Percentiles rank a stretch among this genome's conserved stretches.
Conservation (phyloP, 2,329 filamentous ascomycete species). For the Westerdykella aurantiaca region DNA sequence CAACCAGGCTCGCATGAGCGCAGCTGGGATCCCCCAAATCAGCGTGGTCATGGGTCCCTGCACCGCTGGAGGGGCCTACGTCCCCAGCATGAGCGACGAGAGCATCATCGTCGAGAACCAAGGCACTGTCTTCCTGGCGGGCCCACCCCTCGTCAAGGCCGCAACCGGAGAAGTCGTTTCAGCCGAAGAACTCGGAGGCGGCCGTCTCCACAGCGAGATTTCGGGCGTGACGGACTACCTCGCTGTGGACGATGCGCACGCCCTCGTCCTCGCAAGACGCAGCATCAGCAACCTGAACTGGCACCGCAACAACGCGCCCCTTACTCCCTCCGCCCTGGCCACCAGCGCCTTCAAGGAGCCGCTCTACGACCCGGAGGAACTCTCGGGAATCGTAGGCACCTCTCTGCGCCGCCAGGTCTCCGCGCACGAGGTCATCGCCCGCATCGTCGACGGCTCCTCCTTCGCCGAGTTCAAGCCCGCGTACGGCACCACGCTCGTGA, state of each 20-base stretch:
- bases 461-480: constrained; percentile 93
- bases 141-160: constrained; percentile 89
- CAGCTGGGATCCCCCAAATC: constrained; percentile 83
- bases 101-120: constrained; percentile 93
- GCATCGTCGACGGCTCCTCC: constrained; percentile 82
- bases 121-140: constrained; percentile 95
- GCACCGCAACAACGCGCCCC: constrained; percentile 47
- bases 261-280: constrained; percentile 75
- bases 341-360: constrained; percentile 61
- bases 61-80: constrained; percentile 91
- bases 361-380: constrained; percentile 70
- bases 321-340: constrained; percentile 33
- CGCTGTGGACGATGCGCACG: constrained; percentile 89
- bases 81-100: constrained; percentile 96
- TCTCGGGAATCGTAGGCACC: constrained; percentile 82
- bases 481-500: constrained; percentile 84
- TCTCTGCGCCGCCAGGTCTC: constrained; percentile 82
- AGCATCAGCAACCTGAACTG: constrained; percentile 88
- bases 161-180: constrained; percentile 90
- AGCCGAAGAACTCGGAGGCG: constrained; percentile 86
- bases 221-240: constrained; percentile 95
- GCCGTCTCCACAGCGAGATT: constrained; percentile 80
- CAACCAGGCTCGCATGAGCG: constrained; percentile 93
- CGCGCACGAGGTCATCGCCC: constrained; percentile 84
- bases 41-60: constrained; percentile 96